Base-by-base conservation (phyloP, 192 early-diverging fungal species). In the Glomus cerebriforme region DNA sequence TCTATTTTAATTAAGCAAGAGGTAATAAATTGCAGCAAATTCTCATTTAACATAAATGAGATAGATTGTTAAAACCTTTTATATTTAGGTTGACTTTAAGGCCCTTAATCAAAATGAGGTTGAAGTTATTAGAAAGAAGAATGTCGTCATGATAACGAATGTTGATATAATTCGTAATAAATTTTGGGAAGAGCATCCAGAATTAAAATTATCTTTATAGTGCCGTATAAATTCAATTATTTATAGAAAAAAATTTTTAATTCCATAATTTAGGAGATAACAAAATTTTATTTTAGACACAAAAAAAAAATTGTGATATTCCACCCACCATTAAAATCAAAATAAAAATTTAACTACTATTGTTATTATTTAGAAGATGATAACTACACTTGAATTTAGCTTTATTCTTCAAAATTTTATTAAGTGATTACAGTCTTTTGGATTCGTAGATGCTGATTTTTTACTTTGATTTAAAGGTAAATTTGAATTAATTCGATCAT, bases 161-260 rank as follows among this genome's bases (percentile, higher is more conserved):
- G 90, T 88, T 39, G 94, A 95, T 78, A 92, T 95, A 65, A 94
- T 95, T 82, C 82, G 86, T 54, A 86, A 92, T 19, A 83, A 82
- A 73, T 95, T 95, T 78, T 95, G 94, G 94, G 81, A 87, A 13
- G 79, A 87, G 22, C 82, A 77, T 65, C 34, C 26, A 0, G 49
- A 75, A 37, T 62, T 75, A 9, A 45, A 75, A 13, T 2, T 73
- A 19, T 68, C 32, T 15, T 34, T 68, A 15, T 31, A 34, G 32
- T 34, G n/a, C n/a, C n/a, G n/a, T n/a, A n/a, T n/a, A n/a, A n/a
- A n/a, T n/a, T n/a, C n/a, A n/a, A n/a, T n/a, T n/a, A n/a, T n/a
- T n/a, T n/a, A n/a, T n/a, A n/a, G n/a, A n/a, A n/a, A n/a, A n/a
- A n/a, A n/a, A n/a, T n/a, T n/a, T n/a, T n/a, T n/a, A n/a, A n/a